Base-by-base conservation (phyloP, 768 basidiomycete species). In the Calocera viscosa region DNA sequence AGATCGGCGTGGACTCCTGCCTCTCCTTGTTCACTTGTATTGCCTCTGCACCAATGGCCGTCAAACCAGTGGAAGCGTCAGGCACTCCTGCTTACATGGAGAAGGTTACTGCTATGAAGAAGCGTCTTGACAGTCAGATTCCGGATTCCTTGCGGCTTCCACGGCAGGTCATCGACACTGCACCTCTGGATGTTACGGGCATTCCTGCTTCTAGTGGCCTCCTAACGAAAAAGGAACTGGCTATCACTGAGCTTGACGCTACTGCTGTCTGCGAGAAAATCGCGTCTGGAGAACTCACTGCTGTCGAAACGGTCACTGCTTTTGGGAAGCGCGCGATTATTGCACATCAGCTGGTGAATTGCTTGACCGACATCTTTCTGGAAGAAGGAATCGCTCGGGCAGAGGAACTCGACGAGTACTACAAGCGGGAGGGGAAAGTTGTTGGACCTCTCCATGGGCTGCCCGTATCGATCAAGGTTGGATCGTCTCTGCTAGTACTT, bases 231-330 rank as follows among this genome's bases (percentile, higher is more conserved):
- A 77, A 73, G 30, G 86, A 90, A 69, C 70, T 88, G 28, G 80
- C 80, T 67, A 89, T 89, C 43, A 89, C 88, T 1, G 81, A 80
- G 47, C 77, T 78, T 0, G 85, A 88, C 70, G 71, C 83, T 2
- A 78, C 68, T 5, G 47, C 16, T 7, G 8, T 69, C 0, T 24
- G 68, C 5, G 30, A 39, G 1, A 65, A 49, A 49, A 32, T 72
- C 2, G 63, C 66, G 11, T 1, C 1, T 0, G 16, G 65, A 2
- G 11, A 63, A 19, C 67, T 30, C 8, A 60, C 67, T 0, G 47
- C 70, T 7, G 63, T 65, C 17, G 68, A 70, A 12, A 71, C 71
- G 10, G 33, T 63, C 11, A 39, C 22, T 11, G 72, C 73, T 7
- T 75, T 70, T 71, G 70, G 65, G 66, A 72, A 73, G 65, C 69